Base-by-base conservation (phyloP, 345 rosid genomes). In the Angophora floribunda region DNA sequence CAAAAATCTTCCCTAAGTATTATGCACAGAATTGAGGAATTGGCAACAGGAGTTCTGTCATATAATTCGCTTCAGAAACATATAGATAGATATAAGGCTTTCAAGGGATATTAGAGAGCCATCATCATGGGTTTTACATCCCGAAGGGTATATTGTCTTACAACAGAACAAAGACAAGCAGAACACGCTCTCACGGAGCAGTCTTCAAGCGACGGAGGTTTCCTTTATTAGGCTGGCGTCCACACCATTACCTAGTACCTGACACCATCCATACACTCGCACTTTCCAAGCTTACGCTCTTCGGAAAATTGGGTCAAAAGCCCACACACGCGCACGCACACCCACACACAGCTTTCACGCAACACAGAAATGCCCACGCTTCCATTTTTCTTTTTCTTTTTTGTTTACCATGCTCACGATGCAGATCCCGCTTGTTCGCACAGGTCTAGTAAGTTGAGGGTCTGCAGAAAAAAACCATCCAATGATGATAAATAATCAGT, bases 351-450 rank as follows among this genome's bases (percentile, higher is more conserved):
- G 55, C 53, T 75, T 75, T 75, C 82, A 45, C 88, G 7, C 53
- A 87, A 41, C 88, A 87, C 19, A 47, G 44, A 63, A 61, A 52
- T 47, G 7, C 11, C 36, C 59, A 87, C 9, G 47, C 47, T 45
- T n/a, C 59, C 36, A 17, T 15, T 45, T 45, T 50, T 24, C n/a
- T 87, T 45, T 7, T 21, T 36, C 65, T 30, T 21, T 26, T 86
- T 9, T n/a, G 51, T 44, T 59, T 17, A 55, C 82, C 82, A 41
- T 75, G 47, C 91, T 94, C 93, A 96, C 50, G 94, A 93, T 67
- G 93, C 47, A 70, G 98, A 92, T 88, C 99, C 98, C 12, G 96
- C 98, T 91, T 97, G 97, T 89, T 98, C 98, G 61, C 99, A 98
- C 30, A 98, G 98, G 87, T 96, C 99, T 90, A 96, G 90, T 52